Evolutionary conservation across 257 asterid genomes (phyloP).

Genomic region (Penstemon barbatus): DNA sequence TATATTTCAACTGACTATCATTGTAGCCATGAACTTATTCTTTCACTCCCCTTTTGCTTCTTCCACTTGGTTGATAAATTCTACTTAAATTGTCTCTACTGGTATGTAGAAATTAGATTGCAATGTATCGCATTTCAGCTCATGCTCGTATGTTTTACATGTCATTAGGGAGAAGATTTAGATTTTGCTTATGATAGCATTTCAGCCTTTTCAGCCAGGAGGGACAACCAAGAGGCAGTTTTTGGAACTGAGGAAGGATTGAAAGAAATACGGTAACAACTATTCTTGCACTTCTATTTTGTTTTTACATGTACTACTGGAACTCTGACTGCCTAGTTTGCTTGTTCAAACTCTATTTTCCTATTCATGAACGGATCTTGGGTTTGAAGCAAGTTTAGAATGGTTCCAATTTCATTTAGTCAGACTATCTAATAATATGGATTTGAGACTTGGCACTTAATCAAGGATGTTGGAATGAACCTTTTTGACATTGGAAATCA

Average conservation of each 20-base stretch:
- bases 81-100: not conserved
- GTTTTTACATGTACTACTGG: not conserved
- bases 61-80: slow-evolving; percentile 3
- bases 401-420: slow-evolving; percentile 8
- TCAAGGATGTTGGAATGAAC: slow-evolving; percentile 1
- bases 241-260: slow-evolving; percentile 98
- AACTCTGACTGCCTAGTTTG: slow-evolving; percentile 15
- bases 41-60: not conserved
- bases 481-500: slow-evolving; percentile 12
- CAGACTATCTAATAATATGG: not conserved
- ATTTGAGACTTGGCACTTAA: not conserved
- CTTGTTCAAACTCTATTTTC: slow-evolving; percentile 12
- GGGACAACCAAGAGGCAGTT: slow-evolving; percentile 97
- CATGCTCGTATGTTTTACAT: slow-evolving; percentile 25
- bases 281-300: slow-evolving; percentile 21
- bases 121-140: not conserved
- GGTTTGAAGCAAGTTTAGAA: not conserved
- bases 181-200: slow-evolving; percentile 97
- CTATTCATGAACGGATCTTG: not conserved
- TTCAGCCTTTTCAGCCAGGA: slow-evolving; percentile 94
- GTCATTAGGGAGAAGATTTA: slow-evolving; percentile 86
- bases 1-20: slow-evolving; percentile 2
- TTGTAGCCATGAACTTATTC: not conserved
- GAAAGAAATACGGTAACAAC: slow-evolving; percentile 83
- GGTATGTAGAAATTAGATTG: slow-evolving; percentile 2